A percentile compares a stretch with the other conserved stretches of the same genome.
Evolutionary conservation across 129 eudicot species (phyloP).

Genomic region (Tagetes patula): DNA sequence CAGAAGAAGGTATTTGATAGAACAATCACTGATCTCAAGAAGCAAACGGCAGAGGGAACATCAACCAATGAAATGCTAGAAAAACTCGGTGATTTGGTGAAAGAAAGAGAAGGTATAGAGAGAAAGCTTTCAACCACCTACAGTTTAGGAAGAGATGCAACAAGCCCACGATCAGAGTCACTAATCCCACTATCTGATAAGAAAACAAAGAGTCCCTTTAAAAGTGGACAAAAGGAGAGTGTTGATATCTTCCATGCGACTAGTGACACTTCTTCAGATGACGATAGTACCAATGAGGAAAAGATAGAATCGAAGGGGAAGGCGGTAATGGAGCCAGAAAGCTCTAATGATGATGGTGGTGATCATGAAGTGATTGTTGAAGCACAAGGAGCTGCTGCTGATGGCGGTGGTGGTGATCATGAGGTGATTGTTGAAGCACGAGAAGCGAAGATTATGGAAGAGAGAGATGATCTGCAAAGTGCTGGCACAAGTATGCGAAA

Average conservation of each 20-base stretch:
- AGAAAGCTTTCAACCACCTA: conserved; percentile 81
- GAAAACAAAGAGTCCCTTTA: conserved; percentile 54
- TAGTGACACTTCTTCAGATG: conserved; percentile 40
- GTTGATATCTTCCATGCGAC: conserved; percentile 46
- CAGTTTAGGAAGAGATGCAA: conserved; percentile 71
- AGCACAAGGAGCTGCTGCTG: conserved; percentile 10
- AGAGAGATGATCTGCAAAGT: conserved; percentile 29
- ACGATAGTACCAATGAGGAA: conserved; percentile 31
- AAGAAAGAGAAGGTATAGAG: conserved; percentile 56
- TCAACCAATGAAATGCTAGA: conserved; percentile 53
- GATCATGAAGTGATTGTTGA: conserved; percentile 26
- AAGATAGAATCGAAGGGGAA: conserved; percentile 46
- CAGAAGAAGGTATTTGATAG: conserved; percentile 71
- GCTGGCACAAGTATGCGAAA: conserved; percentile 57
- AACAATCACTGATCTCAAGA: conserved; percentile 69
- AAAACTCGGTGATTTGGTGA: conserved; percentile 55
- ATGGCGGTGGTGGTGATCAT: conserved; percentile 40
- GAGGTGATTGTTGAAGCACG: conserved; percentile 25
- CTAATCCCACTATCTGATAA: conserved; percentile 61
- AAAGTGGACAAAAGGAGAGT: conserved; percentile 50
- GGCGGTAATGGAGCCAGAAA: conserved; percentile 39
- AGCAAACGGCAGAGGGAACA: conserved; percentile 55
- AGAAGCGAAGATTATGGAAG: conserved; percentile 33
- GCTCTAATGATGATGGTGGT: conserved; percentile 44
- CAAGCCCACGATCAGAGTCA: conserved; percentile 40